phyloP scores from a whole-genome alignment of 2,329 filamentous ascomycete genomes.

The Alternaria postmessia region DNA sequence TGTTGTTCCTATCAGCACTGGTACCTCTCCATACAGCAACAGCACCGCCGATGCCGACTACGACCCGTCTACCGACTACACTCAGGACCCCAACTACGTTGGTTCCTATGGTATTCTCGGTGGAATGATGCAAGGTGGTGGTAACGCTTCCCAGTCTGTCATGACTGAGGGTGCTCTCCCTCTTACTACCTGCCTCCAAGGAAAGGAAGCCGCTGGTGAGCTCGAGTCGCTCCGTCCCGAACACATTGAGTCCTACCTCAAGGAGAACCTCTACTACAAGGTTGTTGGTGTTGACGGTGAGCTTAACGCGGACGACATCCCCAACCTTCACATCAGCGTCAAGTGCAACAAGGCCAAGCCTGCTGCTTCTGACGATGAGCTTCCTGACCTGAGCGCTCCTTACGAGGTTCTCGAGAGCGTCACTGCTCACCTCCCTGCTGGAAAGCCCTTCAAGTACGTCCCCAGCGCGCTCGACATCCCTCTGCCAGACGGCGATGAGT shows the following conservation, averaged over 20 bases:
- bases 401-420: slow-evolving; percentile 38
- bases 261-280: slow-evolving; percentile 46
- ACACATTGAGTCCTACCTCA: slow-evolving; percentile 46
- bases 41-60: slow-evolving; percentile 34
- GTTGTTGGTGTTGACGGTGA: slow-evolving; percentile 44
- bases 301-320: slow-evolving; percentile 37
- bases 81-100: slow-evolving; percentile 43
- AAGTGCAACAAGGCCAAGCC: slow-evolving; percentile 42
- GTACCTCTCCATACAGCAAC: slow-evolving; percentile 27
- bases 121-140: slow-evolving; percentile 31
- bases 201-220: slow-evolving; percentile 40
- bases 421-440: slow-evolving; percentile 40
- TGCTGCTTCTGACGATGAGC: slow-evolving; percentile 31
- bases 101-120: slow-evolving; percentile 47
- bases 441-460: slow-evolving; percentile 40
- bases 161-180: slow-evolving; percentile 45
- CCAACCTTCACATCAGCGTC: slow-evolving; percentile 46
- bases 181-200: slow-evolving; percentile 47
- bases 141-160: slow-evolving; percentile 35
- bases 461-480: slow-evolving; percentile 31
- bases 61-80: slow-evolving; percentile 37
- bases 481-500: slow-evolving; percentile 24
- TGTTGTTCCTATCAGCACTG: slow-evolving; percentile 2
- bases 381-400: slow-evolving; percentile 40
- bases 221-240: slow-evolving; percentile 44